Base-by-base conservation (phyloP, 192 early-diverging fungal genomes). In the Podila verticillata region DNA sequence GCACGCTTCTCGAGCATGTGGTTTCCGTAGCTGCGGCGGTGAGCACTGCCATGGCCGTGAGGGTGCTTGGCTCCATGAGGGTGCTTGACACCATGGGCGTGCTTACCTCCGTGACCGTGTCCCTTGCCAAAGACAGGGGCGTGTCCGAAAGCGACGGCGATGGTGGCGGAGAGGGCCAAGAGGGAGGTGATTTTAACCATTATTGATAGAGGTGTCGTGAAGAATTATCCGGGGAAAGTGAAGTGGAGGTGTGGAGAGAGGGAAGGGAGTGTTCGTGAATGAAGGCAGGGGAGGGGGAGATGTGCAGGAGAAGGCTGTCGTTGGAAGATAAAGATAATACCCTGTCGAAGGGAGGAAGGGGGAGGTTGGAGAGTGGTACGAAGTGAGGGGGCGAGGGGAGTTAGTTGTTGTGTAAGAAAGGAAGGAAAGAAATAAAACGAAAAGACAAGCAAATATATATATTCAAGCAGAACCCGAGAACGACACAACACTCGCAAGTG, bases 1-100 rank as follows among this genome's bases (percentile, higher is more conserved):
- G 65, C 77, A 67, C 77, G 77, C 65, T 72, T 80, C 58, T 80
- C 77, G 31, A 72, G 66, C 13, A 26, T 26, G 24, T 6, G 12
- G 36, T 72, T 60, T 17, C 24, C 35, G 4, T 44, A 15, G 39
- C 39, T 7, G 39, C 7, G 12, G 4, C 39, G 39, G 17, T n/a
- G n/a, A n/a, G n/a, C n/a, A n/a, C n/a, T n/a, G n/a, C 39, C 39
- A 44, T 44, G 32, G 6, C 32, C 32, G 32, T 34, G 39, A 44
- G 15, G 13, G 17, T 44, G 39, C 39, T 44, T 44, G 39, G 35
- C 29, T 71, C 70, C 68, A 1, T 57, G 22, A 20, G 61, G 68
- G 15, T 65, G 64, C 22, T 20, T 67, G 26, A 1, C 20, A 59
- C 65, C 71, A 36, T 44, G 35, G n/a, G 58, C 9, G 30, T 63